A percentile compares a stretch with the other conserved stretches of the same genome.
phyloP scores from a whole-genome alignment of 2,329 filamentous ascomycete genomes.

The Juglanconis juglandina region DNA sequence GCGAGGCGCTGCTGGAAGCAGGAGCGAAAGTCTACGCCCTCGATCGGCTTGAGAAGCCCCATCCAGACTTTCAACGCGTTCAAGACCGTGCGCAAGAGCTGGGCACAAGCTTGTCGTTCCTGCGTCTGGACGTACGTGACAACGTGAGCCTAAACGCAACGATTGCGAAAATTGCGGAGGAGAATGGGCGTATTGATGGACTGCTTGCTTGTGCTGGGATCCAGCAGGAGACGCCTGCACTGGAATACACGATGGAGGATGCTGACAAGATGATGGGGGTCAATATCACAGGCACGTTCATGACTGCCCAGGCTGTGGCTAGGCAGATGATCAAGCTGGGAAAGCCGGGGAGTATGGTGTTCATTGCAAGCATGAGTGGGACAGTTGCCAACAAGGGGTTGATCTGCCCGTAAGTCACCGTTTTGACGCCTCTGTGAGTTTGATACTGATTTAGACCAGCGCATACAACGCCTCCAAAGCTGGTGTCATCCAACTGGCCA shows the following conservation, averaged over 20 bases:
- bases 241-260: constrained; percentile 76
- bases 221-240: constrained; percentile 77
- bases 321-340: constrained; percentile 65
- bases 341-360: constrained; percentile 57
- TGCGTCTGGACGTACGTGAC: constrained; percentile 76
- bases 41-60: constrained; percentile 58
- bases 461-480: constrained; percentile 77
- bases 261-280: constrained; percentile 76
- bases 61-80: constrained; percentile 58
- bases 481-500: constrained; percentile 66
- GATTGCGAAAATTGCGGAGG: constrained; percentile 64
- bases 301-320: constrained; percentile 86
- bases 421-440: neutral
- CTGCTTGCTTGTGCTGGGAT: constrained; percentile 68
- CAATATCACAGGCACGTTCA: constrained; percentile 81
- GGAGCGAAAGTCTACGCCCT: constrained; percentile 68
- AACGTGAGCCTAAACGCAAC: constrained; percentile 63
- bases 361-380: constrained; percentile 70
- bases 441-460: constrained; percentile 28
- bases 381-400: constrained; percentile 61
- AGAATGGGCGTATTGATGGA: constrained; percentile 73
- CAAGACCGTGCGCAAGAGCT: constrained; percentile 63
- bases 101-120: constrained; percentile 68
- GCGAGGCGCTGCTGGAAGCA: constrained; percentile 75
- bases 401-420: constrained; percentile 52